Percentiles rank a stretch among this genome's conserved stretches.
phyloP scores from a whole-genome alignment of 2,329 filamentous ascomycete species.

The Trichoderma sp. region DNA sequence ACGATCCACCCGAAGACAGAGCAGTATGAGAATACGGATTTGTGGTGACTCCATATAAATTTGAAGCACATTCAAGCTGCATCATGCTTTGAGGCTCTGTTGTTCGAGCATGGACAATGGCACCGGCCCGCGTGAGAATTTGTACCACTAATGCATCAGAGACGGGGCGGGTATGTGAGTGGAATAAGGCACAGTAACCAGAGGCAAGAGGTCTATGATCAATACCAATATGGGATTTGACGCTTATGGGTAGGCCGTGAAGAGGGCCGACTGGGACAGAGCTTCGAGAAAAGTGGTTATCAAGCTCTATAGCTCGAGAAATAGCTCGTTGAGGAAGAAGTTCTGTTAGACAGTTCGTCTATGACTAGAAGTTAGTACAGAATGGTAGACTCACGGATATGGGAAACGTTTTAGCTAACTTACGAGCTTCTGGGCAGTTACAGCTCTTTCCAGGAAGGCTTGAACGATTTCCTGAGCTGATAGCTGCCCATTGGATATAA shows the following conservation, averaged over 20 bases:
- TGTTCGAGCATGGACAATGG: background rate
- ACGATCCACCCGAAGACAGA: background rate
- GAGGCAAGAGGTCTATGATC: background rate
- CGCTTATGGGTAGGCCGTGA: background rate
- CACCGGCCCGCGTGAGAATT: background rate
- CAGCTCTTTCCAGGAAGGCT: background rate
- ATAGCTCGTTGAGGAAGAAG: background rate
- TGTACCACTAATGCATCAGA: background rate
- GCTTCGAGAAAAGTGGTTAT: background rate
- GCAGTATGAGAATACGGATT: background rate
- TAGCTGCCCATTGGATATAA: background rate
- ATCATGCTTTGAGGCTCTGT: background rate
- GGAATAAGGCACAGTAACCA: background rate
- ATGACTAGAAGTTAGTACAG: background rate
- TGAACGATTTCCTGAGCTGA: background rate
- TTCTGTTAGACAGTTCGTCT: background rate
- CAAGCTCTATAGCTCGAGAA: background rate
- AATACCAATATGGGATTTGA: constrained; percentile 3
- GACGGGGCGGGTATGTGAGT: background rate
- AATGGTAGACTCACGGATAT: background rate
- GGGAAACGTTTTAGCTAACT: background rate
- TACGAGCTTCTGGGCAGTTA: background rate
- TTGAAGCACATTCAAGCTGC: background rate
- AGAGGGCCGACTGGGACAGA: background rate
- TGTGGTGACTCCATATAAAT: background rate